These are phyloP conservation scores for Ophiostoma novo-ulmi DNA, from an alignment of 2,329 filamentous ascomycete genomes.

Conservation along the genomic window DNA sequence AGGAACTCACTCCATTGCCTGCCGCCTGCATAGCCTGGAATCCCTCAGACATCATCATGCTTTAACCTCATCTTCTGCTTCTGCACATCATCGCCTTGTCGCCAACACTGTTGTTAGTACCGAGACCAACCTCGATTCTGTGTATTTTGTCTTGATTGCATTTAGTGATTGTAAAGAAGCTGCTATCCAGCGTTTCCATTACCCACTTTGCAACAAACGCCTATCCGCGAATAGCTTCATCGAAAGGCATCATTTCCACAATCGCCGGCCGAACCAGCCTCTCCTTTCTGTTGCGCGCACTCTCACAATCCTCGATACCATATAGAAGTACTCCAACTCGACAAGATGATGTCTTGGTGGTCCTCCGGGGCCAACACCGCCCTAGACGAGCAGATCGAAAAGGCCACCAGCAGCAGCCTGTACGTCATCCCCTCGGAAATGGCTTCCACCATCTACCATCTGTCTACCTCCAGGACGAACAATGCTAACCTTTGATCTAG, in stretches of 20 bases:
- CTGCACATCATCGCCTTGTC: not conserved
- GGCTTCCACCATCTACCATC: not conserved
- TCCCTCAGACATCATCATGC: not conserved
- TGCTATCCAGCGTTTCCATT: not conserved
- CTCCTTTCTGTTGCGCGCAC: not conserved
- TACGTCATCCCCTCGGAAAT: conserved; percentile 42
- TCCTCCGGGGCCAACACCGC: conserved; percentile 85
- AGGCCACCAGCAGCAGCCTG: conserved; percentile 90
- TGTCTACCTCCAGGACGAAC: not conserved
- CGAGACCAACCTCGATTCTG: not conserved
- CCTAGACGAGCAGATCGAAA: conserved; percentile 95
- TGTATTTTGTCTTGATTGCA: not conserved
- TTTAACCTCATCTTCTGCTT: not conserved
- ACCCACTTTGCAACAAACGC: not conserved
- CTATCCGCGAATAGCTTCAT: not conserved
- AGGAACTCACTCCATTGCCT: not conserved
- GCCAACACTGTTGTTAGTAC: not conserved
- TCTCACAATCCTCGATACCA: not conserved
- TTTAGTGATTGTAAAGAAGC: not conserved
- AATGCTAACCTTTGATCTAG: conserved; percentile 40
- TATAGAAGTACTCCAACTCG: not conserved
- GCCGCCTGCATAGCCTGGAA: not conserved
- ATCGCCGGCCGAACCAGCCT: not conserved
- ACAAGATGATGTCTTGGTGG: conserved; percentile 89
- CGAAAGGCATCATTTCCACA: not conserved